Conservation (phyloP, 192 early-diverging fungal genomes). For the Chytriomyces sp. region DNA sequence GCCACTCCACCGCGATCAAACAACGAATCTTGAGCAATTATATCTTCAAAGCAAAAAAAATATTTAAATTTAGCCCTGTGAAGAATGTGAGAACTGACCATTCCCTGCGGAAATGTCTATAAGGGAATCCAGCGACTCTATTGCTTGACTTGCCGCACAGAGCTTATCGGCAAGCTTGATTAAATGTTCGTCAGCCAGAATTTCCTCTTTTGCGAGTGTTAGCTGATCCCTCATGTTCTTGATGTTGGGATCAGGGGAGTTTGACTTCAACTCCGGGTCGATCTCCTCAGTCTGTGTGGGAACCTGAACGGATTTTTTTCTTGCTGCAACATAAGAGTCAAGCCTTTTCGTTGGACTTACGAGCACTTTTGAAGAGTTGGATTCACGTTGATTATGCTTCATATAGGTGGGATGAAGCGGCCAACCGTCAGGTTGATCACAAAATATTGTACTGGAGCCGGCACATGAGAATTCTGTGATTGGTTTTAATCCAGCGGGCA, state of each 20-base stretch:
- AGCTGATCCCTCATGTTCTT: constrained; percentile 17
- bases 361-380: not conserved
- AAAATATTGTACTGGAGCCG: not conserved
- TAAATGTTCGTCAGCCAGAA: constrained; percentile 19
- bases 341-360: not conserved
- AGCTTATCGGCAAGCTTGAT: constrained; percentile 7
- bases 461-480: not conserved
- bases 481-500: too few species aligned
- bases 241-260: not conserved
- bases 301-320: not conserved
- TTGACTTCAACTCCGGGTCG: not conserved
- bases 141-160: not conserved
- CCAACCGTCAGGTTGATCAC: not conserved
- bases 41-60: not conserved
- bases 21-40: constrained; percentile 17
- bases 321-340: not conserved
- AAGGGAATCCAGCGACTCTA: constrained; percentile 1
- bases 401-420: constrained; percentile 14
- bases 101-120: not conserved
- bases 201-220: constrained; percentile 21
- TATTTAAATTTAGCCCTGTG: not conserved
- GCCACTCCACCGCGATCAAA: constrained; percentile 28
- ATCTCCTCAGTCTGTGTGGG: not conserved
- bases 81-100: not conserved
- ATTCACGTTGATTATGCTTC: not conserved